Conservation (phyloP, 352 stramenopile species). For the Globisporangium parvum region DNA sequence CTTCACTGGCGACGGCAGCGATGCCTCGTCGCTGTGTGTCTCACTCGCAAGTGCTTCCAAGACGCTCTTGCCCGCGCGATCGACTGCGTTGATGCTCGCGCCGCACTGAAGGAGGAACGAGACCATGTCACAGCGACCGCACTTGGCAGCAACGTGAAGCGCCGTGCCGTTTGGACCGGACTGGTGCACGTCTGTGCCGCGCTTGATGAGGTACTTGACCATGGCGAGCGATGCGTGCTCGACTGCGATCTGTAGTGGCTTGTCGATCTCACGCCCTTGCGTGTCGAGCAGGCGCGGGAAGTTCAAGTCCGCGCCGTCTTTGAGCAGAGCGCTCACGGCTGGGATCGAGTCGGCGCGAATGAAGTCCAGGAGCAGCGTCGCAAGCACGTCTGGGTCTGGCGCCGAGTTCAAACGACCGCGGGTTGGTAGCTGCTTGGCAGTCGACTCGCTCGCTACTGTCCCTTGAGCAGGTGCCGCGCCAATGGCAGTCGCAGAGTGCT, state of each 20-base stretch:
- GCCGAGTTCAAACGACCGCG: conserved; percentile 42
- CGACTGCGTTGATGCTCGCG: conserved; percentile 41
- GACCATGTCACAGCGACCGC: conserved; percentile 65
- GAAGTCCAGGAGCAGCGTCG: conserved; percentile 64
- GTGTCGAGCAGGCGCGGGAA: conserved; percentile 40
- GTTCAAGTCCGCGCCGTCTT: conserved; percentile 74
- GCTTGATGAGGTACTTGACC: conserved; percentile 74
- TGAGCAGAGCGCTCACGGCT: conserved; percentile 64
- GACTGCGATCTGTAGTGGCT: conserved; percentile 60
- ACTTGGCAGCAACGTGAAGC: conserved; percentile 54
- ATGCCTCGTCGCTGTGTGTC: neutral
- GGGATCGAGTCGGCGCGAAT: conserved; percentile 63
- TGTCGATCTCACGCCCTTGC: conserved; percentile 50
- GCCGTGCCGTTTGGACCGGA: conserved; percentile 44
- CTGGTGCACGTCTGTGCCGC: conserved; percentile 63
- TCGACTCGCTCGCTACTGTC: neutral
- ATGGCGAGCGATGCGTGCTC: conserved; percentile 57
- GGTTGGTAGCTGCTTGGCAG: conserved; percentile 3
- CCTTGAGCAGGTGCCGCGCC: neutral
- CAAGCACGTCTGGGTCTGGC: conserved; percentile 55
- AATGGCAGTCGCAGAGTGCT: conserved; percentile 22
- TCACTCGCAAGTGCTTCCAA: conserved; percentile 29
- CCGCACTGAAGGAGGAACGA: conserved; percentile 75
- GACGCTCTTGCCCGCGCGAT: conserved; percentile 48
- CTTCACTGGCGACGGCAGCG: conserved; percentile 32